phyloP scores from a whole-genome alignment of 768 basidiomycete species.

The Mrakia hoshinonis region DNA sequence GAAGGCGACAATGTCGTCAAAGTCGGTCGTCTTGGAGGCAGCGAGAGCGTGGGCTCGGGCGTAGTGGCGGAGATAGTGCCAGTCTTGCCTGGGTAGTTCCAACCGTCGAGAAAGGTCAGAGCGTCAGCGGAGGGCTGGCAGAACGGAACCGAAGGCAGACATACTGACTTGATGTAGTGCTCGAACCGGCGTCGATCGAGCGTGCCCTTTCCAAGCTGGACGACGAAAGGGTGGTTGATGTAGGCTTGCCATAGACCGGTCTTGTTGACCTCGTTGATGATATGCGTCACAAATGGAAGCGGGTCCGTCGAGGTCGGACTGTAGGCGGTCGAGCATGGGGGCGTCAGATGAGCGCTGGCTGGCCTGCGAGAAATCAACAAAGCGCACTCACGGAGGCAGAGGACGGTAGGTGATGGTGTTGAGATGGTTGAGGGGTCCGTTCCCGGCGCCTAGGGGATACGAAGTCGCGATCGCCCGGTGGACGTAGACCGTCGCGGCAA shows the following conservation, averaged over 20 bases:
- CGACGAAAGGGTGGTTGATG: slow-evolving; percentile 76
- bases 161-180: slow-evolving; percentile 59
- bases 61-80: slow-evolving; percentile 52
- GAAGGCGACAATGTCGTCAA: slow-evolving; percentile 55
- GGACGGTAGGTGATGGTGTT: slow-evolving; percentile 50
- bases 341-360: background rate
- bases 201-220: slow-evolving; percentile 62
- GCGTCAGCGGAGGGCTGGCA: background rate
- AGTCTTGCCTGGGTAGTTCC: slow-evolving; percentile 34
- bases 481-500: slow-evolving; percentile 60
- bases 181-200: slow-evolving; percentile 59
- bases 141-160: too few relatives aligned
- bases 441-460: slow-evolving; percentile 56
- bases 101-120: background rate
- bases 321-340: background rate
- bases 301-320: slow-evolving; percentile 57
- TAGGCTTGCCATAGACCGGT: slow-evolving; percentile 61
- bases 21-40: slow-evolving; percentile 64
- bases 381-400: slow-evolving; percentile 52
- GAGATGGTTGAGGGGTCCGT: slow-evolving; percentile 80
- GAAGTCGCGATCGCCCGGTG: slow-evolving; percentile 59
- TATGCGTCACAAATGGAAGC: slow-evolving; percentile 58
- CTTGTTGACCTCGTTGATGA: slow-evolving; percentile 48
- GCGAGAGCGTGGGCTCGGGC: slow-evolving; percentile 73
- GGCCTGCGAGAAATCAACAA: background rate